Base-by-base conservation (phyloP, 1,139 yeast genomes). In the Yamadazyma membranifaciens region DNA sequence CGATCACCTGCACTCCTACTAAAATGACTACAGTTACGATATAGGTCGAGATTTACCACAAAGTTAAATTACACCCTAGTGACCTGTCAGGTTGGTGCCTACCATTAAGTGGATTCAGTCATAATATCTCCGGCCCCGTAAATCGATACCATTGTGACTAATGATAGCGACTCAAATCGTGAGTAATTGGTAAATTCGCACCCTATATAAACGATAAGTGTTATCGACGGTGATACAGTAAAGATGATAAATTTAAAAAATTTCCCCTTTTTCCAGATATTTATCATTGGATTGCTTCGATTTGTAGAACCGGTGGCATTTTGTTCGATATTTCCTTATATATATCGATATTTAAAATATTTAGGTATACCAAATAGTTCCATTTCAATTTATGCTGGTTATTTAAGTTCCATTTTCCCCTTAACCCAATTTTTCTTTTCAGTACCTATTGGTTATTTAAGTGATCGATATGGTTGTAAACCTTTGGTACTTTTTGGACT, bases 291-390 rank as follows among this genome's bases (percentile, higher is more conserved):
- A 4, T 14, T 40, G 1, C 20, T 40, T 4, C n/a, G 43, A n/a
- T 34, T 40, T 15, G 71, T 81, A 6, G 86, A 81, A 52, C 85
- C 86, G 1, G 67, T 81, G 30, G 76, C 84, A 3, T 80, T 80
- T 60, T 76, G 84, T 2, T 78, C 83, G 4, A 53, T 78, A 24
- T 79, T 80, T 56, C 85, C 86, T 2, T 81, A 81, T 54, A 69
- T 80, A 15, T 81, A 74, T 56, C 80, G 77, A 57, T 77, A 80
- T 81, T 78, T 81, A 26, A 60, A 75, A 48, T 78, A 76, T 45
- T 79, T 80, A 50, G 72, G 75, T 4, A 63, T 77, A 15, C 67
- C 69, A 16, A 67, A 69, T 14, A 69, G 73, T 11, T 76, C 76
- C 26, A 72, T 79, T 26, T 69, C 83, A 2, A 64, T 68, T 42